These are phyloP conservation scores for Malania oleifera DNA, from an alignment of 164 flowering plant species.

Conservation along the genomic window DNA sequence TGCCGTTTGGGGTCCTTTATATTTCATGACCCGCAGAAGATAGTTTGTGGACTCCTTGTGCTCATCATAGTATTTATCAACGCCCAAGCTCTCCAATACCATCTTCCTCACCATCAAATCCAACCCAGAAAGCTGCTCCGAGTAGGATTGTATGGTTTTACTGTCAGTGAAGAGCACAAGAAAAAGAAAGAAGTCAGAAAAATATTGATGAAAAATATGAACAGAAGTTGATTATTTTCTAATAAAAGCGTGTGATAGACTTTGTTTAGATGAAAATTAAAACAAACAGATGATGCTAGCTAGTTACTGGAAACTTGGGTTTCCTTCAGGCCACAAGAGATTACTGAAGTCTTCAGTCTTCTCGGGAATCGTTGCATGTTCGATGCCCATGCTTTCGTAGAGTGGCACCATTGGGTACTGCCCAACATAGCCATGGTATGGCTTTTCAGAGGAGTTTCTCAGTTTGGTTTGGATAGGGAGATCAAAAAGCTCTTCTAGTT, in stretches of 20 bases:
- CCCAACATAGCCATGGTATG: conserved; percentile 52
- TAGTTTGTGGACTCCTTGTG: conserved; percentile 46
- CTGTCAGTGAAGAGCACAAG: conserved; percentile 24
- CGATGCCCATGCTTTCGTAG: conserved; percentile 48
- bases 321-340: conserved; percentile 52
- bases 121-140: conserved; percentile 35
- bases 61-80: conserved; percentile 47
- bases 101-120: conserved; percentile 46
- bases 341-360: conserved; percentile 17
- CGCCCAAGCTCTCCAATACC: conserved; percentile 52
- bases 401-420: conserved; percentile 35
- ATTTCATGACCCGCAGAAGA: conserved; percentile 51
- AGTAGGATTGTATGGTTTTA: conserved; percentile 29
- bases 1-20: conserved; percentile 32
- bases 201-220: neutral
- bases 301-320: conserved; percentile 43
- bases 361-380: conserved; percentile 22
- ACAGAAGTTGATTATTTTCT: neutral
- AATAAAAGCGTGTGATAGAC: no score
- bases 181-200: neutral
- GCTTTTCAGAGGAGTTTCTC: conserved; percentile 32
- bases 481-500: conserved; percentile 40
- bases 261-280: no score
- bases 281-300: neutral
- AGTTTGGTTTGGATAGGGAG: conserved; percentile 45